Conservation (phyloP, 768 basidiomycete species). For the Lentinula edodes region DNA sequence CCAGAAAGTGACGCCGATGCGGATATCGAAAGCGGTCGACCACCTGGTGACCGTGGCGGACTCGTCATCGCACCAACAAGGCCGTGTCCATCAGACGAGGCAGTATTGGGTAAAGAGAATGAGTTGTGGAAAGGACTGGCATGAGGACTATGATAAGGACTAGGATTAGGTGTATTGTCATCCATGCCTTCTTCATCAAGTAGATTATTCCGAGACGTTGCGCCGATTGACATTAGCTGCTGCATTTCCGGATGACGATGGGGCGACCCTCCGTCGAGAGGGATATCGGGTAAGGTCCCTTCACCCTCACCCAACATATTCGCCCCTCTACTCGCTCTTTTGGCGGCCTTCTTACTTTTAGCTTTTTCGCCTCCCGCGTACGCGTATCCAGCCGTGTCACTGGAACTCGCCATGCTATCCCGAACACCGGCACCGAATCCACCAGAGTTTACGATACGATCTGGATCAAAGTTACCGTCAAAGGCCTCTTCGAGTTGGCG, state of each 20-base stretch:
- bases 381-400: neutral
- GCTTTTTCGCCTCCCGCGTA: constrained; percentile 3
- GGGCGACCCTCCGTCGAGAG: neutral
- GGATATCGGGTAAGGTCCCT: constrained; percentile 3
- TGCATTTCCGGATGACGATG: neutral
- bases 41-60: neutral
- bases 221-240: neutral
- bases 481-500: constrained; percentile 5
- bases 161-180: neutral
- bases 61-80: neutral
- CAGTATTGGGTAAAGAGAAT: neutral
- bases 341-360: neutral
- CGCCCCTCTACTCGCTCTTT: neutral
- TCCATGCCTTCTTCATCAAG: constrained; percentile 6
- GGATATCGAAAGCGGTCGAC: neutral
- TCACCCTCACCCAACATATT: neutral
- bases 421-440: neutral
- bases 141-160: neutral
- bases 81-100: neutral
- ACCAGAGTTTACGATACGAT: neutral
- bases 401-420: neutral
- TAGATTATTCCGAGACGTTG: neutral
- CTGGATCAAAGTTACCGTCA: constrained; percentile 10
- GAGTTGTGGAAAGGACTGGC: neutral
- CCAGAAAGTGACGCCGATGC: neutral